A percentile compares a stretch with the other conserved stretches of the same genome.
These are phyloP conservation scores for Ajuga chamaepitys DNA, from an alignment of 257 asterid species.

Conservation along the genomic window DNA sequence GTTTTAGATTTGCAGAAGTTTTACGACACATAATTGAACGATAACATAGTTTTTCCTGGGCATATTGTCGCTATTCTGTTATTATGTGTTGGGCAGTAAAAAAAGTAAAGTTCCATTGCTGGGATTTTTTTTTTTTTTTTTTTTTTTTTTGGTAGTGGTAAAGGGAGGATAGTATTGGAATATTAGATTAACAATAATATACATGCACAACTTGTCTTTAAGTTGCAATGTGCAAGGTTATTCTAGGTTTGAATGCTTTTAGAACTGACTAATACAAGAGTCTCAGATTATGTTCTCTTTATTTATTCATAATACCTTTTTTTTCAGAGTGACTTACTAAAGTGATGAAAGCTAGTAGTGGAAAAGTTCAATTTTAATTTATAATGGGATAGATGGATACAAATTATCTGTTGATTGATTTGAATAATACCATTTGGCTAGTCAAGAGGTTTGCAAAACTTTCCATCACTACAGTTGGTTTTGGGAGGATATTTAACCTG, in stretches of 20 bases:
- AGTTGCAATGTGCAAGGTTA: neutral
- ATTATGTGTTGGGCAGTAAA: no score
- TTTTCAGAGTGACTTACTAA: neutral
- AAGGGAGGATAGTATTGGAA: no score
- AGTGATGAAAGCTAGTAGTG: neutral
- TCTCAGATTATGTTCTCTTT: neutral
- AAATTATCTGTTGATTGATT: neutral
- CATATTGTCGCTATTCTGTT: no score
- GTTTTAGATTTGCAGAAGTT: no score
- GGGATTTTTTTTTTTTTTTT: no score
- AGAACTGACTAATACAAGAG: neutral
- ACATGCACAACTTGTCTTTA: no score
- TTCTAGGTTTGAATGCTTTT: neutral
- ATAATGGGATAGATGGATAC: neutral
- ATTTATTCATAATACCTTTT: neutral
- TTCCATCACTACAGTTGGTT: neutral
- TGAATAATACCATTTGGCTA: neutral
- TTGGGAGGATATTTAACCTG: neutral
- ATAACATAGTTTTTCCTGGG: no score
- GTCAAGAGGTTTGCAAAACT: neutral
- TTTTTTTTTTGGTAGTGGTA: no score
- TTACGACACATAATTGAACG: no score
- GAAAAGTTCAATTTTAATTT: neutral
- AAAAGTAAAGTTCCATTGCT: no score
- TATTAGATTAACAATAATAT: no score